Evolutionary conservation across 2,329 filamentous ascomycete genomes (phyloP), one percentile per base, ranked within the genome.

Genomic region (Xylariaceae sp.): DNA sequence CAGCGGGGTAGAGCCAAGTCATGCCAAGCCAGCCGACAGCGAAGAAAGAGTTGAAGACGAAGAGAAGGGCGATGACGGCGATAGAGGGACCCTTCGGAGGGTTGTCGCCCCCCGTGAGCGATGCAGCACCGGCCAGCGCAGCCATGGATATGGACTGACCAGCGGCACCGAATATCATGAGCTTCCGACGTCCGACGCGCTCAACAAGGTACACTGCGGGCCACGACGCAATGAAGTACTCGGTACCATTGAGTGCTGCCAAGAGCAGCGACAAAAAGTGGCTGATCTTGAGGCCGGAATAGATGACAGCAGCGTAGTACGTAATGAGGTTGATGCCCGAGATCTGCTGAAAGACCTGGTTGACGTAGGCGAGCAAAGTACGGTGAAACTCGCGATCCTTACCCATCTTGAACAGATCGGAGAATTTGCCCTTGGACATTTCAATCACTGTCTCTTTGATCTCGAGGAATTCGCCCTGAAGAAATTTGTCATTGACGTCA

Each of bases 111-210:
- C 44, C 51, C 6, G 51, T 52, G 25, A 52, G 29, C 4, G 66
- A 65, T 44, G 67, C 67, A 10, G 65, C 68, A 25, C 73, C 71
- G 0, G 74, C 70, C 29, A 81, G 69, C 29, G 88, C 73, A 2
- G 81, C 76, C 85, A 88, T 88, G 41, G 78, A 80, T 2, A 74
- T 60, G 29, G 79, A 80, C 69, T 83, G 82, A 0, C 81, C 81
- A 3, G 72, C 68, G 0, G 80, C 77, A 42, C 85, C 85, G 51
- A 87, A 79, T 16, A 89, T 66, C 83, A 90, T 88, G 49, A 89
- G 75, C 58, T 79, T 77, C 16, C 85, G 76, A 22, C 86, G 80
- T 10, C 83, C 83, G 3, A 83, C 77, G 2, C 77, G 75, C 63
- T 86, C 82, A 29, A 85, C 80, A 21, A 84, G 71, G 61, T 82